Evolutionary conservation across 192 early-diverging fungal species (phyloP), one percentile per base, ranked within the genome.

Genomic region (Coemansia sp.): DNA sequence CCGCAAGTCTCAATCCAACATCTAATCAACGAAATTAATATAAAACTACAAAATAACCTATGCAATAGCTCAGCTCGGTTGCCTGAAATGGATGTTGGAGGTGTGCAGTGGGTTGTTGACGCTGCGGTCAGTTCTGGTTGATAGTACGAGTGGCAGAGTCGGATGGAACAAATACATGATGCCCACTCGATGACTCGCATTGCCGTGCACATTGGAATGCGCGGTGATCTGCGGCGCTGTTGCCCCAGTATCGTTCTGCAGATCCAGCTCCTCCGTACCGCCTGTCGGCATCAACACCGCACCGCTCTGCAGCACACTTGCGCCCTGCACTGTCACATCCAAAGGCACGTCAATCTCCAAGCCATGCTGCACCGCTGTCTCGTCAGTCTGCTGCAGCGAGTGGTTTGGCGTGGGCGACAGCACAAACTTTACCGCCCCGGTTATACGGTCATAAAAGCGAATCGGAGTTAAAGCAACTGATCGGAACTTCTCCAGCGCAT

Each of bases 21-120:
- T 9, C 39, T 41, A 54, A 54, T 21, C 10, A 29, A 54, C 17
- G 24, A 15, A 22, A 15, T 29, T 29, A 54, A 29, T 29, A 54
- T 54, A 55, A 24, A 55, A 55, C 22, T 7, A 14, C 22, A 55
- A 55, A 4, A 21, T 21, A 21, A 1, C 21, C 21, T 21, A 21
- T 21, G 21, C 21, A 21, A 21, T 21, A 21, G 5, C 4, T 49
- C 6, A 60, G 41, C 43, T 48, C 15, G 23, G 60, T 11, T 41
- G 51, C 55, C 70, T 64, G 38, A 74, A 80, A 29, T 80, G 77
- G 24, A 80, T 80, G 47, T 80, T 80, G 27, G 62, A 65, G 2
- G 54, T 60, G 7, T 71, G 65, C 29, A 71, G 6, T 2, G 62
- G 27, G 4, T 65, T 37, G 2, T 63, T 61, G 7, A 67, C 41